A percentile compares a stretch with the other conserved stretches of the same genome.
phyloP scores from a whole-genome alignment of 179 eudicot genomes.

The Silene coronaria region DNA sequence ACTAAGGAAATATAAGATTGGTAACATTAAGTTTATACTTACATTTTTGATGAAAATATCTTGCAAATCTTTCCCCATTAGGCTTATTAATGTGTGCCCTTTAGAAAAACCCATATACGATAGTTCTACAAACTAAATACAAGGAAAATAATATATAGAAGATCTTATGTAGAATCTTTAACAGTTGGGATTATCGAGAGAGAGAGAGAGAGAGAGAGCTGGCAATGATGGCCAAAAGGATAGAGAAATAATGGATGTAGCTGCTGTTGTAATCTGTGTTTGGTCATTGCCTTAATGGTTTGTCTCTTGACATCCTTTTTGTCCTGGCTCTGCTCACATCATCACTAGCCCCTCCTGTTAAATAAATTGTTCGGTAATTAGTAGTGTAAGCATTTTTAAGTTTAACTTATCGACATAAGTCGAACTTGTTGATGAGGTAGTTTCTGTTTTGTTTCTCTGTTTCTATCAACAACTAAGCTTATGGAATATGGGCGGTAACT shows the following conservation, averaged over 20 bases:
- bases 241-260: too few relatives aligned
- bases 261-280: too few relatives aligned
- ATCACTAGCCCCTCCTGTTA: neutral
- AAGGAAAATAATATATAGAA: too few relatives aligned
- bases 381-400: neutral
- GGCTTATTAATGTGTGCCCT: too few relatives aligned
- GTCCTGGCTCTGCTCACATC: neutral
- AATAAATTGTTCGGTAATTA: neutral
- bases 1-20: too few relatives aligned
- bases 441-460: neutral
- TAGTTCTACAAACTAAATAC: too few relatives aligned
- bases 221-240: neutral
- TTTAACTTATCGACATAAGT: slow-evolving; percentile 1
- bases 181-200: too few relatives aligned
- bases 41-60: too few relatives aligned
- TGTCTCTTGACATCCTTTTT: neutral
- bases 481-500: neutral
- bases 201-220: neutral
- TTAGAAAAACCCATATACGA: too few relatives aligned
- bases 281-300: neutral
- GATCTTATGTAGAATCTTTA: too few relatives aligned
- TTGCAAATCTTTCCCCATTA: too few relatives aligned
- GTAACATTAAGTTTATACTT: too few relatives aligned
- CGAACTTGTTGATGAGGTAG: slow-evolving; percentile 2
- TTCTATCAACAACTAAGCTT: neutral